These are phyloP conservation scores for Aspergillus costaricaensis DNA, from an alignment of 2,329 filamentous ascomycete species.

Conservation along the genomic window DNA sequence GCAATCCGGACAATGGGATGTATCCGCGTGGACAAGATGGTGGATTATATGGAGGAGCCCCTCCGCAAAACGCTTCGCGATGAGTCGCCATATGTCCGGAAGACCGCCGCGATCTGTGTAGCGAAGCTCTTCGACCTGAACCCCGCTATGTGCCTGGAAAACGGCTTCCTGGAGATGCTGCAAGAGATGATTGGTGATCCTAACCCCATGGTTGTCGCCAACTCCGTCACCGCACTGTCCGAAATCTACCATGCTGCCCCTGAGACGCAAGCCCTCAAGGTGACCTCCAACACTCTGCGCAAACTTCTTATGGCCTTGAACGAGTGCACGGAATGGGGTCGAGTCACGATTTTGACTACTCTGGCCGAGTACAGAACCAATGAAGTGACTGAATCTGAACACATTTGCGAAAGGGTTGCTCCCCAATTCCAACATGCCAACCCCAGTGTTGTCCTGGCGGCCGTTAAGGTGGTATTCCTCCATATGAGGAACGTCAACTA, in stretches of 20 bases:
- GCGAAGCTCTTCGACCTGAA: constrained; percentile 97
- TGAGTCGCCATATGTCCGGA: constrained; percentile 96
- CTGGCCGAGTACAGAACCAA: constrained; percentile 81
- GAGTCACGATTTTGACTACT: constrained; percentile 88
- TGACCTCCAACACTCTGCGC: constrained; percentile 81
- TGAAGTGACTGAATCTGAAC: constrained; percentile 95
- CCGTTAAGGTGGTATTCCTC: constrained; percentile 95
- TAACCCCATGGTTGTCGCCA: constrained; percentile 98
- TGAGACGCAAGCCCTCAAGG: constrained; percentile 81
- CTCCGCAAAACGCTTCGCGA: constrained; percentile 93
- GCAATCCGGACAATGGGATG: constrained; percentile 98
- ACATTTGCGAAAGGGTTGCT: constrained; percentile 93
- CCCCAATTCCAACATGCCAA: constrained; percentile 99
- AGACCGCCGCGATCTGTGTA: constrained; percentile 96
- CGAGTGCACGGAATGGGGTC: constrained; percentile 97
- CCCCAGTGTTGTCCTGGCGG: constrained; percentile 92
- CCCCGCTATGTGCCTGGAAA: constrained; percentile 88
- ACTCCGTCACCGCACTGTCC: constrained; percentile 88
- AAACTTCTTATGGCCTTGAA: constrained; percentile 96
- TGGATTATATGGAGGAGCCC: constrained; percentile 99
- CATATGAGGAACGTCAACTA: constrained; percentile 85
- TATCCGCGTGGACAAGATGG: constrained; percentile 98
- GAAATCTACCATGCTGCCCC: constrained; percentile 90
- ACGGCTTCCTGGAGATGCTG: constrained; percentile 89
- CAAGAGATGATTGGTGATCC: constrained; percentile 97